phyloP scores from a whole-genome alignment of 352 stramenopile genomes.

The Globisporangium orthogonon region DNA sequence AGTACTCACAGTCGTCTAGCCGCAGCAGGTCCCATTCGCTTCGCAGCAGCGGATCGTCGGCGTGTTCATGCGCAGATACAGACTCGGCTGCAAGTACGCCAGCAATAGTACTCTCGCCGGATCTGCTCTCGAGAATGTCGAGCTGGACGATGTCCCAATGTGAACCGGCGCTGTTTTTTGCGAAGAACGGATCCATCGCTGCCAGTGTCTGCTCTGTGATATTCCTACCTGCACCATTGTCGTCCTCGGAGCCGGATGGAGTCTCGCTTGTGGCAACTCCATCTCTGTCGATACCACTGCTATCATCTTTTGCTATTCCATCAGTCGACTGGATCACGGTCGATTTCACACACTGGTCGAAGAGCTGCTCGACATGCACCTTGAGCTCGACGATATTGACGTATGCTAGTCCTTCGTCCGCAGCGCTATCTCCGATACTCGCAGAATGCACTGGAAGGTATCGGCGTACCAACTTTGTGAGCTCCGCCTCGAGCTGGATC shows the following conservation, averaged over 20 bases:
- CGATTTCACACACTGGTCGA: conserved; percentile 3
- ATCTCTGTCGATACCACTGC: background rate
- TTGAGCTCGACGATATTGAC: conserved; percentile 11
- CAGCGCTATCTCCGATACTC: background rate
- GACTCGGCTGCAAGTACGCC: conserved; percentile 2
- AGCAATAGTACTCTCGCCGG: background rate
- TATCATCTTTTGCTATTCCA: background rate
- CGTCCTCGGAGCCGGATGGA: background rate
- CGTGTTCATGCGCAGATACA: background rate
- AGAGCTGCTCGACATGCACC: conserved; percentile 10
- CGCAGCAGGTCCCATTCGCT: conserved; percentile 36
- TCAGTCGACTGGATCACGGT: background rate
- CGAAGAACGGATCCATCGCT: conserved; percentile 2
- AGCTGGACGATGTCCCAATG: conserved; percentile 15
- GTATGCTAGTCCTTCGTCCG: conserved; percentile 4
- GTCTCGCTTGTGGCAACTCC: background rate
- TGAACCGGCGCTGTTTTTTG: background rate
- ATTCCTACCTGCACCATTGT: too few species aligned
- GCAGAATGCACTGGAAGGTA: background rate
- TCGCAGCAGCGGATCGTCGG: conserved; percentile 25
- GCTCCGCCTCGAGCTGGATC: conserved; percentile 22
- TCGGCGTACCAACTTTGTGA: conserved; percentile 20
- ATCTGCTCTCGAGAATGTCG: conserved; percentile 8
- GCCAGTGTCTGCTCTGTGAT: background rate
- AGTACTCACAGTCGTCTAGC: conserved; percentile 27